Conservation (phyloP, 2,329 filamentous ascomycete species). For the Fusarium sororula region DNA sequence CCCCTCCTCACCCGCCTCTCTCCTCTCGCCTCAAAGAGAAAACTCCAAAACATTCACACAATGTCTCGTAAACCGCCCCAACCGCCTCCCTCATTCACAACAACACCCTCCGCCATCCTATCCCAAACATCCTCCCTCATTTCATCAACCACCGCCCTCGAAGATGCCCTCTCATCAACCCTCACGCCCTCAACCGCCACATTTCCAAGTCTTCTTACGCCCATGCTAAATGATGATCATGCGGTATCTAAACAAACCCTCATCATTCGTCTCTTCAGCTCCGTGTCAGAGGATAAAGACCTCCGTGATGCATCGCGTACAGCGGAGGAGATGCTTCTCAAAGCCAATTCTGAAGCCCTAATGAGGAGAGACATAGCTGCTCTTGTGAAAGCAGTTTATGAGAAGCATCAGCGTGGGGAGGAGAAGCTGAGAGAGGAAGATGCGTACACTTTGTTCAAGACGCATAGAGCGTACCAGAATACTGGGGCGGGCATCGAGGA, state of each 20-base stretch:
- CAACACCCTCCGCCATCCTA: conserved; percentile 24
- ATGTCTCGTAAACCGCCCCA: conserved; percentile 36
- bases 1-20: background rate
- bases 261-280: conserved; percentile 39
- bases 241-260: conserved; percentile 15
- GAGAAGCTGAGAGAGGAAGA: conserved; percentile 29
- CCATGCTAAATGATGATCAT: conserved; percentile 38
- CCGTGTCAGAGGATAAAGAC: conserved; percentile 34
- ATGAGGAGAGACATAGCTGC: conserved; percentile 41
- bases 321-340: conserved; percentile 35
- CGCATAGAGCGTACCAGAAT: conserved; percentile 40
- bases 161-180: conserved; percentile 31
- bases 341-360: conserved; percentile 23
- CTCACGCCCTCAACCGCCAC: conserved; percentile 33
- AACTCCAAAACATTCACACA: background rate
- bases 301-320: conserved; percentile 43
- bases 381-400: conserved; percentile 36
- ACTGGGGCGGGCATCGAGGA: conserved; percentile 39
- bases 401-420: conserved; percentile 22
- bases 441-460: conserved; percentile 39
- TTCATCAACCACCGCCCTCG: conserved; percentile 18
- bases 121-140: conserved; percentile 48
- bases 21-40: rapidly evolving
- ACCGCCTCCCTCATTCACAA: conserved; percentile 31
- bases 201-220: conserved; percentile 32